These are phyloP conservation scores for Talaromyces marneffei DNA, from an alignment of 2,329 filamentous ascomycete species.

Conservation along the genomic window DNA sequence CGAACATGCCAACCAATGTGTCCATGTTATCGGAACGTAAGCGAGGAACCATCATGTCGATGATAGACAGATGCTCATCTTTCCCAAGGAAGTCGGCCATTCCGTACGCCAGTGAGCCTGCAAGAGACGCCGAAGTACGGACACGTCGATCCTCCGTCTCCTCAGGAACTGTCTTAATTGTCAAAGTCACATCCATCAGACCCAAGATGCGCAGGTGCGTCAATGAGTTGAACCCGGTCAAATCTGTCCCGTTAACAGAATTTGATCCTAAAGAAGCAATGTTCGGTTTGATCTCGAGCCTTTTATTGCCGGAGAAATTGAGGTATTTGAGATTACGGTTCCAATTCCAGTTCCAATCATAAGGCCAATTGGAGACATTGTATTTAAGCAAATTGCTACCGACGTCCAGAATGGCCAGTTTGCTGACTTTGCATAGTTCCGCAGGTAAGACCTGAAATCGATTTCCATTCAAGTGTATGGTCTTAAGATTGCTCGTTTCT, in stretches of 20 bases:
- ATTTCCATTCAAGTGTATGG: conserved; percentile 94
- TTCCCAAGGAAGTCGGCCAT: conserved; percentile 94
- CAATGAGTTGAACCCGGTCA: conserved; percentile 87
- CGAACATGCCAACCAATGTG: conserved; percentile 88
- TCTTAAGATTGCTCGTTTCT: conserved; percentile 77
- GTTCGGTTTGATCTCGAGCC: conserved; percentile 76
- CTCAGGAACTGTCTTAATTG: conserved; percentile 86
- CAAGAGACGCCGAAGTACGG: conserved; percentile 89
- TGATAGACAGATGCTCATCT: conserved; percentile 89
- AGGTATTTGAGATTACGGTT: conserved; percentile 92
- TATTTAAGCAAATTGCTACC: conserved; percentile 95
- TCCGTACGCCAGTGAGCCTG: conserved; percentile 85
- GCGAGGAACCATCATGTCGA: conserved; percentile 89
- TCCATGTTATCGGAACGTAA: conserved; percentile 88
- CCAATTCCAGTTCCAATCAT: conserved; percentile 99
- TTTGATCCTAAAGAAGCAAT: conserved; percentile 51
- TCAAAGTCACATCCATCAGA: conserved; percentile 96
- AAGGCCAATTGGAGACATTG: conserved; percentile 97
- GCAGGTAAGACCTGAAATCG: conserved; percentile 95
- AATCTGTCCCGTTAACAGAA: conserved; percentile 54
- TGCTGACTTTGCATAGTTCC: conserved; percentile 89
- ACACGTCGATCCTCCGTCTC: conserved; percentile 93
- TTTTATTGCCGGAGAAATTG: conserved; percentile 94
- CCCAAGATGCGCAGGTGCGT: conserved; percentile 80
- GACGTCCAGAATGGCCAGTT: conserved; percentile 85